Conservation (phyloP, 2,329 filamentous ascomycete species). For the Fusarium nodosum region DNA sequence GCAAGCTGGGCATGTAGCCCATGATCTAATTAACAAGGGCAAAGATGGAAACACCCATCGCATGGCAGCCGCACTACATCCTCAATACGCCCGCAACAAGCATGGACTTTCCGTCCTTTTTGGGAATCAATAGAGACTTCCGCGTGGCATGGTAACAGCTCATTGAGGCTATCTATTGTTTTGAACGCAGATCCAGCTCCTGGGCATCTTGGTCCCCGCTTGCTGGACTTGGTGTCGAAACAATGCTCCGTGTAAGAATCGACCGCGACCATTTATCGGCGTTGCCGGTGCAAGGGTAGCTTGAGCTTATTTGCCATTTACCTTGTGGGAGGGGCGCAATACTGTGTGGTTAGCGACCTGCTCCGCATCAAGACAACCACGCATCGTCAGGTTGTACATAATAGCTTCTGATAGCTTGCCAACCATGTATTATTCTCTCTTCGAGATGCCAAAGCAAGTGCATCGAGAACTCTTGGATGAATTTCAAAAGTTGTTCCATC, state of each 20-base stretch:
- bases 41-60: constrained; percentile 2
- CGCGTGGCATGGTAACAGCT: constrained; percentile 10
- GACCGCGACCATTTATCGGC: constrained; percentile 14
- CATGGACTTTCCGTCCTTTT: constrained; percentile 15
- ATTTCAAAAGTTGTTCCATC: background rate
- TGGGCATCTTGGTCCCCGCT: background rate
- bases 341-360: constrained; percentile 12
- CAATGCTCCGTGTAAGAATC: constrained; percentile 14
- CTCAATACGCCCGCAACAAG: constrained; percentile 22
- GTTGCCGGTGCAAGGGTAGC: constrained; percentile 24
- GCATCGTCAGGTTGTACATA: background rate
- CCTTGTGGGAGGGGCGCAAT: constrained; percentile 3
- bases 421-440: background rate
- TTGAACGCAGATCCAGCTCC: constrained; percentile 12
- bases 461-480: background rate
- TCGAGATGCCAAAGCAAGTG: background rate
- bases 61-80: constrained; percentile 15
- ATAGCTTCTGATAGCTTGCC: background rate
- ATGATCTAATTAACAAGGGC: constrained; percentile 14
- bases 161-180: constrained; percentile 39
- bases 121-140: constrained; percentile 29
- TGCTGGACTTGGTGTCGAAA: constrained; percentile 15
- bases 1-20: constrained; percentile 2
- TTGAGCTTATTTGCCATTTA: constrained; percentile 16
- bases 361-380: constrained; percentile 10